Evolutionary conservation across 2,329 filamentous ascomycete genomes (phyloP).

Genomic region (Dichotomopilus funicola): DNA sequence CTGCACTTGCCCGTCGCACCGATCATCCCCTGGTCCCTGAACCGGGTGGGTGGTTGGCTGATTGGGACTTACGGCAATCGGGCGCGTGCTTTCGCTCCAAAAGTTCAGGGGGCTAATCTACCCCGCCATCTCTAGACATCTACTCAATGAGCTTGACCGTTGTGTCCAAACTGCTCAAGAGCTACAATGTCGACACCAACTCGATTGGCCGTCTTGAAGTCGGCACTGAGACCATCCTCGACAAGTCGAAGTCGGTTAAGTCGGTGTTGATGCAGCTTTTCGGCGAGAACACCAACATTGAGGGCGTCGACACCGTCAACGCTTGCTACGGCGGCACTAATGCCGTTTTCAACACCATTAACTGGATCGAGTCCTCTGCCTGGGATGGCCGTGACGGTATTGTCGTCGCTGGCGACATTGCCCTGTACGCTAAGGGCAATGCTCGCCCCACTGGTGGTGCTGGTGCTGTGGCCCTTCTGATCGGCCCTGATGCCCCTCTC

Average conservation of each 20-base stretch:
- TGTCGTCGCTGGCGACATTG: slow-evolving; percentile 76
- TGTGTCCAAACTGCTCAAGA: slow-evolving; percentile 69
- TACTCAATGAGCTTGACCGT: slow-evolving; percentile 79
- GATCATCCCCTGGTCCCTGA: slow-evolving; percentile 4
- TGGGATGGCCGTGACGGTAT: slow-evolving; percentile 81
- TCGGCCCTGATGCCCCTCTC: slow-evolving; percentile 71
- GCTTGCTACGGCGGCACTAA: slow-evolving; percentile 85
- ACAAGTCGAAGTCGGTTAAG: slow-evolving; percentile 91
- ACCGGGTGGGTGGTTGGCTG: slow-evolving; percentile 6
- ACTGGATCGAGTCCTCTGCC: slow-evolving; percentile 80
- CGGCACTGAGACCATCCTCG: slow-evolving; percentile 76
- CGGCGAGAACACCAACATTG: slow-evolving; percentile 74
- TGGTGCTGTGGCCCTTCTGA: slow-evolving; percentile 70
- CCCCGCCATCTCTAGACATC: slow-evolving; percentile 54
- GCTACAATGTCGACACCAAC: slow-evolving; percentile 75
- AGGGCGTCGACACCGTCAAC: slow-evolving; percentile 77
- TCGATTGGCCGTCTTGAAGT: slow-evolving; percentile 76
- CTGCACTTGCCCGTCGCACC: slow-evolving; percentile 2
- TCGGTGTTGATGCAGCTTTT: slow-evolving; percentile 83
- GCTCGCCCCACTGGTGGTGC: slow-evolving; percentile 76
- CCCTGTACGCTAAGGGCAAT: slow-evolving; percentile 76
- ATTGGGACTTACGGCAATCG: neutral
- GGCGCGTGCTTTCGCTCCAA: slow-evolving; percentile 14
- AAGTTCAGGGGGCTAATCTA: slow-evolving; percentile 14
- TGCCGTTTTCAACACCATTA: slow-evolving; percentile 73